Evolutionary conservation across 2,329 filamentous ascomycete genomes (phyloP).

Genomic region (Aspergillus sp.): DNA sequence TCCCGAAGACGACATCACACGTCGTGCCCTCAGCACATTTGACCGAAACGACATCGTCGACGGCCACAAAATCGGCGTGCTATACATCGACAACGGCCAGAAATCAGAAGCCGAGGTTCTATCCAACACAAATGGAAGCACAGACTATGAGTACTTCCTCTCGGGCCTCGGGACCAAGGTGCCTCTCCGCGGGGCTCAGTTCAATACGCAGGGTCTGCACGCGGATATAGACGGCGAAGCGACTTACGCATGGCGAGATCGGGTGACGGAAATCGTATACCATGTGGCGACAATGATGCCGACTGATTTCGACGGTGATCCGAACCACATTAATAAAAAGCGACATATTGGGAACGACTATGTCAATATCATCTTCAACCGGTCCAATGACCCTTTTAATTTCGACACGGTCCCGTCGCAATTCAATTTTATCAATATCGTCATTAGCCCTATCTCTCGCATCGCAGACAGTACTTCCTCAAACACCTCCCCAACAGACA

Average conservation of each 20-base stretch:
- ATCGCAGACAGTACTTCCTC: constrained; percentile 21
- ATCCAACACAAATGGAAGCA: constrained; percentile 74
- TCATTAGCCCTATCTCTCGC: constrained; percentile 69
- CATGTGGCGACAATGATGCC: constrained; percentile 98
- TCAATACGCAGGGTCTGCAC: constrained; percentile 91
- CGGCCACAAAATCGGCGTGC: constrained; percentile 87
- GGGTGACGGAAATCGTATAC: constrained; percentile 90
- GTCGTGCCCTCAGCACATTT: constrained; percentile 69
- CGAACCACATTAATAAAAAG: constrained; percentile 76
- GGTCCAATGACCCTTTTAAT: constrained; percentile 78
- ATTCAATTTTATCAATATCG: constrained; percentile 95
- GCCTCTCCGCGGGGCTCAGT: constrained; percentile 68
- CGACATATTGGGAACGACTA: constrained; percentile 94
- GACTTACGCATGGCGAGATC: constrained; percentile 88
- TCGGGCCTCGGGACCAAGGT: constrained; percentile 74
- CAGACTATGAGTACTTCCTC: constrained; percentile 80
- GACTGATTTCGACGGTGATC: constrained; percentile 68
- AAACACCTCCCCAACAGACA: background rate
- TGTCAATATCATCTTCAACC: constrained; percentile 97
- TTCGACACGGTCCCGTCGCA: constrained; percentile 90
- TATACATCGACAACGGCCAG: constrained; percentile 87
- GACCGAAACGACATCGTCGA: constrained; percentile 86
- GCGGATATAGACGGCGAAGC: constrained; percentile 75
- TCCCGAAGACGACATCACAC: constrained; percentile 61
- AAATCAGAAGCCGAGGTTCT: constrained; percentile 75